Evolutionary conservation across 1,284 basidiomycete genomes (phyloP).

Genomic region (Trametes hirsuta): DNA sequence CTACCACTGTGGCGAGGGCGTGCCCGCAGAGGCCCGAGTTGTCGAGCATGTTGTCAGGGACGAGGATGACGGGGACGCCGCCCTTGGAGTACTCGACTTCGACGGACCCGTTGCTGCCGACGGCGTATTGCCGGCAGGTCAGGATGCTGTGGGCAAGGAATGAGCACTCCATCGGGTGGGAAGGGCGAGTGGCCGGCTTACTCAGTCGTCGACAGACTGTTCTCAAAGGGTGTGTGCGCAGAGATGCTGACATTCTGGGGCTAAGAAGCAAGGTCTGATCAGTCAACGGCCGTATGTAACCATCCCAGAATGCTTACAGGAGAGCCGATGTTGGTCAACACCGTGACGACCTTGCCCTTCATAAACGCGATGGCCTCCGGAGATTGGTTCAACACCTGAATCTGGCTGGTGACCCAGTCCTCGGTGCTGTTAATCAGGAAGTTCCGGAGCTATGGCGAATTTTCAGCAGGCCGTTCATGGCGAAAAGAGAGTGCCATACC

Average conservation of each 20-base stretch:
- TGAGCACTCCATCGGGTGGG: not conserved
- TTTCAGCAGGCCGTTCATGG: not conserved
- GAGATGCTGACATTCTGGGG: conserved; percentile 58
- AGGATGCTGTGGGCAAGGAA: conserved; percentile 48
- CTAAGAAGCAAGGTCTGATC: conserved; percentile 35
- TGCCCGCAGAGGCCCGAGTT: conserved; percentile 45
- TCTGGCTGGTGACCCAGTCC: conserved; percentile 61
- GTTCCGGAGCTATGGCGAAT: conserved; percentile 53
- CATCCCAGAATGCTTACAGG: conserved; percentile 48
- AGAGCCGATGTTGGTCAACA: conserved; percentile 80
- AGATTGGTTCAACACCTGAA: conserved; percentile 61
- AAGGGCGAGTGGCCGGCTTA: conserved; percentile 39
- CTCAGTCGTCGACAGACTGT: conserved; percentile 56
- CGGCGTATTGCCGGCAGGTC: conserved; percentile 64
- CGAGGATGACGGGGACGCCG: conserved; percentile 58
- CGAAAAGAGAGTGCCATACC: conserved; percentile 36
- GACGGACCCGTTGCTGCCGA: conserved; percentile 63
- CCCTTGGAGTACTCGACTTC: conserved; percentile 61
- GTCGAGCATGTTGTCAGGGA: conserved; percentile 44
- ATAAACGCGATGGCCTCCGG: conserved; percentile 66
- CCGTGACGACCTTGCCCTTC: conserved; percentile 71
- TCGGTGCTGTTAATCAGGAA: conserved; percentile 60
- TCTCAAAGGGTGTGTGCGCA: conserved; percentile 54
- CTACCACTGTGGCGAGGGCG: not conserved
- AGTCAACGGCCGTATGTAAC: not conserved